These are phyloP conservation scores for Williopsis jadinii DNA, from an alignment of 1,139 yeast species.

Conservation along the genomic window DNA sequence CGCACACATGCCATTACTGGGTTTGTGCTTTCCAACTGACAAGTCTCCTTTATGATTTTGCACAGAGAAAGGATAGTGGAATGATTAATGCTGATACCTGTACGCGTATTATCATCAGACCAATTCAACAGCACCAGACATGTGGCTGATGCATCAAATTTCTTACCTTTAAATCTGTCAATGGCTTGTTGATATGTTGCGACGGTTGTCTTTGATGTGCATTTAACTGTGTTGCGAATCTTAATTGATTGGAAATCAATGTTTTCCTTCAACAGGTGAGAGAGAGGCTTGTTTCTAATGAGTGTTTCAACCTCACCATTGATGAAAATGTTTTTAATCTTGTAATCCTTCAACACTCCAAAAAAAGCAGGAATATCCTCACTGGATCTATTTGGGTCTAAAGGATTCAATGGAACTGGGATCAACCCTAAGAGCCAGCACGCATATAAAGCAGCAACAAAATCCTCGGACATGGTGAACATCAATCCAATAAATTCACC, in stretches of 20 bases:
- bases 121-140: constrained; percentile 63
- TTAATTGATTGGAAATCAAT: constrained; percentile 34
- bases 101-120: constrained; percentile 66
- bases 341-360: constrained; percentile 61
- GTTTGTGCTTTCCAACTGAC: constrained; percentile 66
- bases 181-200: constrained; percentile 36
- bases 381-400: constrained; percentile 59
- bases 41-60: constrained; percentile 86
- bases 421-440: constrained; percentile 78
- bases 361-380: constrained; percentile 73
- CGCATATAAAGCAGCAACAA: constrained; percentile 75
- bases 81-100: constrained; percentile 60
- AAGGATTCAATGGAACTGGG: constrained; percentile 74
- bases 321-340: constrained; percentile 64
- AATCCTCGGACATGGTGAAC: constrained; percentile 87
- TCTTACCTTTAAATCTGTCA: constrained; percentile 34
- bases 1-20: constrained; percentile 85
- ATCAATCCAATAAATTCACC: constrained; percentile 75
- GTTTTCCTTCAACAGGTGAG: constrained; percentile 54
- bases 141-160: constrained; percentile 27
- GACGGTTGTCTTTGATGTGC: constrained; percentile 49
- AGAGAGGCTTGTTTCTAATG: constrained; percentile 62
- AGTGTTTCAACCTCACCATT: constrained; percentile 71
- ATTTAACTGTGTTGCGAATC: constrained; percentile 61
- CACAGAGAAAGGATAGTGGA: constrained; percentile 68